Evolutionary conservation across 2,329 filamentous ascomycete genomes (phyloP), one percentile per base, ranked within the genome.

Genomic region (Colletotrichum sp.): DNA sequence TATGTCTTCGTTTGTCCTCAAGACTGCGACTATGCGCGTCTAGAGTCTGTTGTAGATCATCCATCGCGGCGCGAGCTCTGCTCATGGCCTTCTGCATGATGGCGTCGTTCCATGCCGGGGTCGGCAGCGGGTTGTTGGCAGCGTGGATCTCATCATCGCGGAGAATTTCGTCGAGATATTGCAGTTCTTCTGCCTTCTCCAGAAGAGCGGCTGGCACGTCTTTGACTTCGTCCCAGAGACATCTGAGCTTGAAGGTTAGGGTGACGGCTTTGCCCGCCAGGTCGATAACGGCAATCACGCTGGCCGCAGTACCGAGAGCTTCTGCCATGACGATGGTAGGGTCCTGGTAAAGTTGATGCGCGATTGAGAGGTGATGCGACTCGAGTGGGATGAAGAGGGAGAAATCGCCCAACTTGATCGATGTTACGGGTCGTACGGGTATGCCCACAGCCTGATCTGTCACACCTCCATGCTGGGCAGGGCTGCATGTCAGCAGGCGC

Each of bases 141-240:
- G 39, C 57, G 3, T 67, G 39, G 18, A 6, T 55, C 28, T 73
- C 70, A 9, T n/a, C 48, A 4, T 74, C 65, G 9, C 13, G 15
- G 9, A 76, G 48, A 8, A 73, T 44, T 6, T 69, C 57, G 7
- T 70, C 63, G n/a, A 75, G 24, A 24, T 48, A 15, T 10, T 34
- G n/a, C 4, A 75, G 55, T 5, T 66, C 48, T 18, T 75, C 75
- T 15, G 26, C 59, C 22, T 70, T 65, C 2, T 52, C 28, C 1
- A 62, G 30, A 12, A 77, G 62, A 9, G 18, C 16, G 7, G 4
- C 10, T 8, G 71, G 60, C 4, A 81, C 67, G 5, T 79, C 66
- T 2, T 75, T 77, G 5, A 80, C 68, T 15, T 81, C 60, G 2
- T 60, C 10, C 6, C 78, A 71, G 1, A 83, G 76, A 0, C n/a